Base-by-base conservation (phyloP, 2,329 filamentous ascomycete species). In the Arthroderma sp. region DNA sequence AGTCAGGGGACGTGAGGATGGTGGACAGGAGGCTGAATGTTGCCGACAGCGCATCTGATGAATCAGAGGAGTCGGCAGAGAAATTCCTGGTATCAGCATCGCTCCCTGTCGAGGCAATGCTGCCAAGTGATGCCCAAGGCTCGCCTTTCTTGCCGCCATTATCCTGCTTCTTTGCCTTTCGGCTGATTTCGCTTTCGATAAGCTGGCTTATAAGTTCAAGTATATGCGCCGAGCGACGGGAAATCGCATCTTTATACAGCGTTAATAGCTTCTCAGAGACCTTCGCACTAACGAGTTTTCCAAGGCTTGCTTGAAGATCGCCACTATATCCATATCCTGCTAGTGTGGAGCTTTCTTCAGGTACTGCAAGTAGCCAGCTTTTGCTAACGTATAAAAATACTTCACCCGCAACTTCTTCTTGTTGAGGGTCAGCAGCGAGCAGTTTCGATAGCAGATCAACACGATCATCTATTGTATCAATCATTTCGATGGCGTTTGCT, bases 11-110 rank as follows among this genome's bases (percentile, higher is more conserved):
- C 3, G 64, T 58, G 22, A 68, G 50, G 5, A 68, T 60, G 5
- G 64, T 66, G 3, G 65, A 68, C 3, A 68, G 52, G 11, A 68
- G 51, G 44, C 65, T 68, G 50, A 67, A 63, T 6, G 64, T 63
- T 6, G 60, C 58, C 4, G 63, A 60, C 29, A 68, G 46, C 3
- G 62, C 63, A 40, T 67, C 64, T 4, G 53, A 53, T 22, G 57
- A 53, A 10, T 64, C 63, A 38, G 41, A 3, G 7, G 37, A 9
- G 11, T 42, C 11, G 28, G 32, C 6, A 22, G 15, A 22, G 15
- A 3, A 3, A 22, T 22, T 22, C 1, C 15, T 22, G 15, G 15
- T 22, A 22, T 22, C 15, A 22, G 15, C 15, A 22, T 44, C 42
- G 4, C 45, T 40, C 30, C 56, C 46, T 1, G 52, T 49, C 1